Percentiles rank a stretch among this genome's conserved stretches.
Conservation (phyloP, 2,329 filamentous ascomycete species). For the Xylariaceae sp. region DNA sequence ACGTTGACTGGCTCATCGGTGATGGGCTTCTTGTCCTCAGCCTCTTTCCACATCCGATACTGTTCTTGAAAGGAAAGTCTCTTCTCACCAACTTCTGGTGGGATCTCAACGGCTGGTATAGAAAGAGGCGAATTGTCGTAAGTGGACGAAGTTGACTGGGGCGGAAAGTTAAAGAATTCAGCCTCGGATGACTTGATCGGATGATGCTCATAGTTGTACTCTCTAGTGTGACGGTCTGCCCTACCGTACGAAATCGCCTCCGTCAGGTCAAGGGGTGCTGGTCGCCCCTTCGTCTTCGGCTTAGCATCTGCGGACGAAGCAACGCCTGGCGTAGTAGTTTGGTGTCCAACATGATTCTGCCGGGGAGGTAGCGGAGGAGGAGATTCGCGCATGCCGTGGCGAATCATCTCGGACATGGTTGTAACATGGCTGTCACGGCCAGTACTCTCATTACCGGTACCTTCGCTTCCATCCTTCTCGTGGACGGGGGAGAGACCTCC, state of each 20-base stretch:
- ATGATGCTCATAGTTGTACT: constrained; percentile 10
- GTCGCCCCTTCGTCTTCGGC: constrained; percentile 7
- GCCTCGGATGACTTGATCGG: constrained; percentile 12
- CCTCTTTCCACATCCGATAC: background rate
- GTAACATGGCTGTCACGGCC: constrained; percentile 20
- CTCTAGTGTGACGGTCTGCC: background rate
- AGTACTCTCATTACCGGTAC: background rate
- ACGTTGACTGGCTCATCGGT: background rate
- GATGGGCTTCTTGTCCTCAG: background rate
- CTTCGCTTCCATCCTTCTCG: constrained; percentile 3
- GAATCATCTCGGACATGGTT: constrained; percentile 20
- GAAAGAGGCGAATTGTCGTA: constrained; percentile 1
- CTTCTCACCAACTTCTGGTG: background rate
- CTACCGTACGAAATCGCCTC: constrained; percentile 5
- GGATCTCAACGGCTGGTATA: background rate
- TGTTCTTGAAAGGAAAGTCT: background rate
- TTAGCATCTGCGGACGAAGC: background rate
- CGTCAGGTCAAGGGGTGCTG: constrained; percentile 10
- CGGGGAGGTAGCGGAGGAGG: constrained; percentile 3
- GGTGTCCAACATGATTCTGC: background rate
- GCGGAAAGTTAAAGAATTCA: constrained; percentile 1
- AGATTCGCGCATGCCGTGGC: constrained; percentile 1
- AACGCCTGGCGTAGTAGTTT: background rate
- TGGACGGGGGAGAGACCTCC: constrained; percentile 6
- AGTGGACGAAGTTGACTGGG: constrained; percentile 1